A percentile compares a stretch with the other conserved stretches of the same genome.
phyloP scores from a whole-genome alignment of 306 rosid species.

The Macrotyloma uniflorum region DNA sequence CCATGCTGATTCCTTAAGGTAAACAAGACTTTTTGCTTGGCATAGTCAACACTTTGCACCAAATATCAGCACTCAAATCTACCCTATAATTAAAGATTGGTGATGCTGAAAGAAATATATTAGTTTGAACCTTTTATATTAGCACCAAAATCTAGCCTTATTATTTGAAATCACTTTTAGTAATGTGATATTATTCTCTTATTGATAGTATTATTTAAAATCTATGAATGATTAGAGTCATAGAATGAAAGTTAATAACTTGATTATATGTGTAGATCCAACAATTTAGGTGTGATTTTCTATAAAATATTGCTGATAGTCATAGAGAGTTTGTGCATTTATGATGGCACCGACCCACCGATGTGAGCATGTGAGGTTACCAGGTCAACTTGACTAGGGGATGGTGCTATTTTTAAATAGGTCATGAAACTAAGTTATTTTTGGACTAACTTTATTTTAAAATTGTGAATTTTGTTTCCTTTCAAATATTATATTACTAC shows the following conservation, averaged over 20 bases:
- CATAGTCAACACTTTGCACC: too few species aligned
- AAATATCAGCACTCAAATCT: not conserved
- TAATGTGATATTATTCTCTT: not conserved
- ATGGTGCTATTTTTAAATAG: not conserved
- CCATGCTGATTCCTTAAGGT: too few species aligned
- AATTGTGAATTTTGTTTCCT: too few species aligned
- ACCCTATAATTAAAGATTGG: not conserved
- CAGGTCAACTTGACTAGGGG: not conserved
- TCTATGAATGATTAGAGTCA: not conserved
- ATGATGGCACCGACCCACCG: not conserved
- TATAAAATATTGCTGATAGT: not conserved
- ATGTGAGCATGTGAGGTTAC: not conserved
- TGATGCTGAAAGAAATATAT: not conserved
- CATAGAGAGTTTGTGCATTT: not conserved
- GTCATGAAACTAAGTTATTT: not conserved
- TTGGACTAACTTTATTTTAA: too few species aligned
- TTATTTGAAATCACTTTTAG: not conserved
- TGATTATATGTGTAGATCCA: not conserved
- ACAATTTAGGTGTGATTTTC: not conserved
- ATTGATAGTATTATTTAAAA: not conserved
- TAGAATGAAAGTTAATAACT: too few species aligned
- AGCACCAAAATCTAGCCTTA: not conserved
- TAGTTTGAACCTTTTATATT: not conserved
- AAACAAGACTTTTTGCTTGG: too few species aligned
- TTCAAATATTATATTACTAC: too few species aligned